phyloP scores from a whole-genome alignment of 192 early-diverging fungal genomes.

The Entophlyctis helioformis region DNA sequence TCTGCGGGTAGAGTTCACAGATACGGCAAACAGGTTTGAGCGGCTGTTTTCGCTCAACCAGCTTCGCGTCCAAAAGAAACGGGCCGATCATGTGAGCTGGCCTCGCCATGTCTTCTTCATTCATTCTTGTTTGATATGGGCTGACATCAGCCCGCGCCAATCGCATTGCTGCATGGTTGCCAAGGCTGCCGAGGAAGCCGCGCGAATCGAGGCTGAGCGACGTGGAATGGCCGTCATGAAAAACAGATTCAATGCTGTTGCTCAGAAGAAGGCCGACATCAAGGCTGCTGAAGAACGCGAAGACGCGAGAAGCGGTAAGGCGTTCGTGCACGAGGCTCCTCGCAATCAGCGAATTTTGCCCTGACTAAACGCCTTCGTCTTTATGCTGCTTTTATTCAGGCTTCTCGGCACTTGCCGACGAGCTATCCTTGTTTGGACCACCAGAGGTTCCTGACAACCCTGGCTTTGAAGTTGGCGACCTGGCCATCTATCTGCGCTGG shows the following conservation, averaged over 20 bases:
- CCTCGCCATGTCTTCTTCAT: background rate
- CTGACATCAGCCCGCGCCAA: background rate
- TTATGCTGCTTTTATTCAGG: no score
- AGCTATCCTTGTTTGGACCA: no score
- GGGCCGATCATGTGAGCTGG: conserved; percentile 1
- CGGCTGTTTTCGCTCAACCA: conserved; percentile 6
- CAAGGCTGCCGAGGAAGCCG: conserved; percentile 7
- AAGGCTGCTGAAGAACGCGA: conserved; percentile 2
- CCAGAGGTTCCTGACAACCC: conserved; percentile 9
- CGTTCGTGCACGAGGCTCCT: conserved; percentile 4
- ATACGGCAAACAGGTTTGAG: conserved; percentile 28
- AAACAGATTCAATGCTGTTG: no score
- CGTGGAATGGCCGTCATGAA: no score
- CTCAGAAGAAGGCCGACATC: no score
- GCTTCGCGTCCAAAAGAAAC: conserved; percentile 1
- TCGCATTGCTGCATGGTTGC: background rate
- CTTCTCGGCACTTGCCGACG: no score
- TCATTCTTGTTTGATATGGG: background rate
- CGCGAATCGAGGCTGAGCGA: conserved; percentile 10
- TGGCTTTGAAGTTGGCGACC: conserved; percentile 13
- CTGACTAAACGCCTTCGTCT: conserved; percentile 8
- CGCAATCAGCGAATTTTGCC: conserved; percentile 5
- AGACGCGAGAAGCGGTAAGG: conserved; percentile 7
- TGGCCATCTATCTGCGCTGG: conserved; percentile 18
- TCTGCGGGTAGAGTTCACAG: conserved; percentile 24